These are phyloP conservation scores for Blastobotrys muscicola DNA, from an alignment of 805 yeast genomes.

Conservation along the genomic window DNA sequence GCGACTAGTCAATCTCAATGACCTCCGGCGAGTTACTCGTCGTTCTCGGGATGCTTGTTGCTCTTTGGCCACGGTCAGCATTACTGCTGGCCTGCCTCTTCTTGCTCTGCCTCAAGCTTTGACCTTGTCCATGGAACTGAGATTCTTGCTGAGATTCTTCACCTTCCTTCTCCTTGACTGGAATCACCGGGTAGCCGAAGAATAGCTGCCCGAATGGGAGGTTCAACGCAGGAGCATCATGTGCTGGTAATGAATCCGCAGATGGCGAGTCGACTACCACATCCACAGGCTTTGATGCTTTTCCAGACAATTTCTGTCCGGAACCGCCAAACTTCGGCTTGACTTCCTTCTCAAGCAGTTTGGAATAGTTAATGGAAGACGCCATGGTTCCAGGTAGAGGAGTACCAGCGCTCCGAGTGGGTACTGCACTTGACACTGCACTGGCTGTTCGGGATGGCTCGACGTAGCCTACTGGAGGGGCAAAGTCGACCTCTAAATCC, in stretches of 20 bases:
- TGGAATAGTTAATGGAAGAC: conserved; percentile 53
- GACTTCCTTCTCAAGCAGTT: conserved; percentile 39
- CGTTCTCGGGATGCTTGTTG: conserved; percentile 34
- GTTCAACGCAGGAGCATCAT: conserved; percentile 52
- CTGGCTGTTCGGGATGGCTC: conserved; percentile 50
- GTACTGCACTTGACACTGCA: conserved; percentile 10
- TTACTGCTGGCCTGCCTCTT: conserved; percentile 51
- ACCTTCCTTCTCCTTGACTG: conserved; percentile 30
- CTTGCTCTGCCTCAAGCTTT: conserved; percentile 57
- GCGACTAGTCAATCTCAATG: conserved; percentile 59
- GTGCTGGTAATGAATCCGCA: conserved; percentile 23
- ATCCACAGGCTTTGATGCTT: conserved; percentile 4
- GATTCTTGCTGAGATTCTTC: conserved; percentile 28
- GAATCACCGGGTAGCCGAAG: conserved; percentile 80
- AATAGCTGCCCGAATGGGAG: conserved; percentile 82
- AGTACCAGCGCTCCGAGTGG: conserved; percentile 10
- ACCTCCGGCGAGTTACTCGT: conserved; percentile 60
- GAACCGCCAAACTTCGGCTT: conserved; percentile 40
- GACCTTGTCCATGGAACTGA: conserved; percentile 59
- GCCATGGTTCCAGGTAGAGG: conserved; percentile 46
- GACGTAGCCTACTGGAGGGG: conserved; percentile 97
- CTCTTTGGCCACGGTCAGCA: conserved; percentile 21
- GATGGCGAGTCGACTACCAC: background rate
- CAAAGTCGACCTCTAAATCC: conserved; percentile 93
- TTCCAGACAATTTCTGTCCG: conserved; percentile 61